Evolutionary conservation across 345 rosid species (phyloP), one percentile per base, ranked within the genome.

Genomic region (Corchorus olitorius): DNA sequence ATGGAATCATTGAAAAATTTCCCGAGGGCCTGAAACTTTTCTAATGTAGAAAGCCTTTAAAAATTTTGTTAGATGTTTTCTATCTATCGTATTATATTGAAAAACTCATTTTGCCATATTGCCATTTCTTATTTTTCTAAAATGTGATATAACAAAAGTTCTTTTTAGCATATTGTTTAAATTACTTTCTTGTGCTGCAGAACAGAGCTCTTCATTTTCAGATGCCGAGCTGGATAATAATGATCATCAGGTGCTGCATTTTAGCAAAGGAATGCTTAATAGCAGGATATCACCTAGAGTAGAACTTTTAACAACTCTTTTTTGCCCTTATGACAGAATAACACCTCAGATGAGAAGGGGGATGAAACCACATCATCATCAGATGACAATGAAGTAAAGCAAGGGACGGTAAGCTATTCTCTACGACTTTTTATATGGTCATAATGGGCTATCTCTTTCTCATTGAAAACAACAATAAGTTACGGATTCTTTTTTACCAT

Each of bases 341-440:
- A 53, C 78, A 79, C 76, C 58, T 53, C 83, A 22, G 84, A 81
- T 20, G 70, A 76, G 53, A 83, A 82, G 41, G 71, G 52, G 39
- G 73, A 58, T 52, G 77, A 70, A 81, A 52, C 19, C 62, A 69
- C 80, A 77, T 65, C 87, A 27, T 43, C 58, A n/a, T 53, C 65
- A 12, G 85, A 79, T 55, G 81, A 79, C 68, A 64, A 12, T 13
- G 88, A 87, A 72, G 81, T 72, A 58, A 87, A 76, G 75, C 81
- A 82, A 75, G 91, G 83, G 72, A 90, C 83, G 74, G 98, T 91
- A 87, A 78, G 90, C 75, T 75, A 54, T 27, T 73, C 60, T 70
- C 15, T 62, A 59, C 58, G 6, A 49, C 56, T 46, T 63, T 22
- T 22, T 41, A 27, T 17, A 39, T 37, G 70, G 45, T 17, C 13